Evolutionary conservation across 768 basidiomycete genomes (phyloP), one percentile per base, ranked within the genome.

Genomic region (Tulasnella sp.): DNA sequence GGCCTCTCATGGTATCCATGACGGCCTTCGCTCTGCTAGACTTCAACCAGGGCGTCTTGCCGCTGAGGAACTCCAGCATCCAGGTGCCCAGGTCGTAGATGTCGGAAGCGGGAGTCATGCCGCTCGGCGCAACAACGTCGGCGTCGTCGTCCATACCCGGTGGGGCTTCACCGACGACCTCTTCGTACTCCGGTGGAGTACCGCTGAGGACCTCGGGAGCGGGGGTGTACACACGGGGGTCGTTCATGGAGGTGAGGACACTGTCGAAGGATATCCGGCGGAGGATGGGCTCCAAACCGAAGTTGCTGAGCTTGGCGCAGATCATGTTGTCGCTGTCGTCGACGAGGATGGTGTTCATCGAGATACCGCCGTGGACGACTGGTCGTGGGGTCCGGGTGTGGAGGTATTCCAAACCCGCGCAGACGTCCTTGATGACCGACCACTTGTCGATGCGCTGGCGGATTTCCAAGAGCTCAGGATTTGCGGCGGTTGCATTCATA

Each of bases 41-140:
- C 39, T 41, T 44, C 39, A 41, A 44, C 39, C 42, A 67, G 17
- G 67, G 67, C 17, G 39, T 39, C 42, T 41, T 67, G 17, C 39
- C 67, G 67, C 67, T 67, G 26, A 67, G 67, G 7, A 67, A 16
- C 22, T 67, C 67, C 5, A 67, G 22, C 14, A 67, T 67, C 67
- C 39, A 41, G n/a, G 67, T 41, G 3, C 67, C 67, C n/a, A 67
- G 29, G 40, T 67, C 67, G 34, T 39, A 67, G 19, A 67, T 44
- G 16, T 67, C 67, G 17, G 39, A 41, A 17, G 67, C 67, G 35
- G 42, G 29, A 32, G 67, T 67, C 52, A 59, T 59, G 12, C 52
- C 52, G 52, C 52, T 59, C 9, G 52, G 52, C 22, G 52, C 52
- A 59, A 59, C 52, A 8, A 59, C 26, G 52, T 59, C 52, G 11